Conservation (phyloP, 2,329 filamentous ascomycete genomes). For the Cladosporium oxysporum region DNA sequence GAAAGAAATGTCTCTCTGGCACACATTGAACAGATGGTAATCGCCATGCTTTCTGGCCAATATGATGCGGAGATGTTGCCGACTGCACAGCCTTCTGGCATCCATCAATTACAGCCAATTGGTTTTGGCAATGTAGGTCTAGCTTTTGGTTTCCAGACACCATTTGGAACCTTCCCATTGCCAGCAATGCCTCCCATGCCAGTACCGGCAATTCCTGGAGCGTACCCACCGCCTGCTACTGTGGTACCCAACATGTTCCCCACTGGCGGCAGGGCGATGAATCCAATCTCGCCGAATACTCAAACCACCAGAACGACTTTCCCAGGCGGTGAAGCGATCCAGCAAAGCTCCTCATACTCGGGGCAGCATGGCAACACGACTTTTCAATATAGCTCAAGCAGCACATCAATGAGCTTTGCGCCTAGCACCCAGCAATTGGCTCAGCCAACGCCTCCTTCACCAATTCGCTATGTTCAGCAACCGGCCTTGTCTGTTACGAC, state of each 20-base stretch:
- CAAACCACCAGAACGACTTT: neutral
- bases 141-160: neutral
- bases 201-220: neutral
- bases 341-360: conserved; percentile 19
- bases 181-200: neutral
- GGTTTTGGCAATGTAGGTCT: neutral
- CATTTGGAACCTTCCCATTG: neutral
- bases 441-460: neutral
- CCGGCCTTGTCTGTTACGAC: neutral
- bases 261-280: neutral
- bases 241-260: neutral
- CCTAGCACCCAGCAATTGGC: neutral
- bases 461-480: neutral
- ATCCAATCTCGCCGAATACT: neutral
- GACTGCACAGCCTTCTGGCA: neutral
- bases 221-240: neutral
- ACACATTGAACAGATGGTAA: conserved; percentile 7
- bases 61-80: neutral
- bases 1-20: neutral
- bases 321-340: conserved; percentile 17
- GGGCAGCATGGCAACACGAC: conserved; percentile 9
- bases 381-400: conserved; percentile 20
- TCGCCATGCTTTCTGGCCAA: neutral
- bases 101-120: neutral
- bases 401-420: conserved; percentile 7